Evolutionary conservation across 352 stramenopile genomes (phyloP).

Genomic region (Aphanomyces stellatus): DNA sequence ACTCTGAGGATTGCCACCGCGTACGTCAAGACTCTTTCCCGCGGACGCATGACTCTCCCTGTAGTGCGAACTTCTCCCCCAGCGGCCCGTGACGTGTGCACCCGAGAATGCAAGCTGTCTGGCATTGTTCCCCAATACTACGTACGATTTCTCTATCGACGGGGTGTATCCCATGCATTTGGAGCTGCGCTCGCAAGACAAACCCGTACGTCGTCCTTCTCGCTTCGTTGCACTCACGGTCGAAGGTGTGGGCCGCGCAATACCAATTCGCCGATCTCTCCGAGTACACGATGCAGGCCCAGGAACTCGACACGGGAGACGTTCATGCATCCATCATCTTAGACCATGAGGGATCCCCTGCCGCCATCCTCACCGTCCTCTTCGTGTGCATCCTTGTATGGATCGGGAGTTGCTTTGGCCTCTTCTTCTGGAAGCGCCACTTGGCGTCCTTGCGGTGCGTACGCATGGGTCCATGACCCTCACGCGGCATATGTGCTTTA

Average conservation of each 20-base stretch:
- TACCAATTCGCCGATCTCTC: background rate
- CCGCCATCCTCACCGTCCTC: background rate
- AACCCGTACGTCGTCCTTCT: background rate
- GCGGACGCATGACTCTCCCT: no score
- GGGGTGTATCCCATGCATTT: constrained; percentile 11
- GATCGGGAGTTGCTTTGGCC: background rate
- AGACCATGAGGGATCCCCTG: background rate
- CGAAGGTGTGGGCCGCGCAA: background rate
- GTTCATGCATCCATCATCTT: constrained; percentile 8
- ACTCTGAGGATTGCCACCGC: background rate
- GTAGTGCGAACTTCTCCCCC: background rate
- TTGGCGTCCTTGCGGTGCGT: constrained; percentile 3
- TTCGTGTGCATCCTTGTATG: background rate
- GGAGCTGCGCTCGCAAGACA: background rate
- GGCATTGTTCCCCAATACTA: background rate
- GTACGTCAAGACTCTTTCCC: background rate
- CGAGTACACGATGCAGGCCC: constrained; percentile 4
- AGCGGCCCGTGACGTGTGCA: background rate
- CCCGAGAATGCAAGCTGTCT: background rate
- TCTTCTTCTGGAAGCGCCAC: constrained; percentile 8
- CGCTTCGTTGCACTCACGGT: background rate
- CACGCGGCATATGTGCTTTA: no score
- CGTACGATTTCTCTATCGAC: constrained; percentile 2
- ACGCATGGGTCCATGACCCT: no score
- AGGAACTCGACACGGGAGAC: constrained; percentile 10